Base-by-base conservation (phyloP, 2,329 filamentous ascomycete species). In the Metarhizium guizhouense region DNA sequence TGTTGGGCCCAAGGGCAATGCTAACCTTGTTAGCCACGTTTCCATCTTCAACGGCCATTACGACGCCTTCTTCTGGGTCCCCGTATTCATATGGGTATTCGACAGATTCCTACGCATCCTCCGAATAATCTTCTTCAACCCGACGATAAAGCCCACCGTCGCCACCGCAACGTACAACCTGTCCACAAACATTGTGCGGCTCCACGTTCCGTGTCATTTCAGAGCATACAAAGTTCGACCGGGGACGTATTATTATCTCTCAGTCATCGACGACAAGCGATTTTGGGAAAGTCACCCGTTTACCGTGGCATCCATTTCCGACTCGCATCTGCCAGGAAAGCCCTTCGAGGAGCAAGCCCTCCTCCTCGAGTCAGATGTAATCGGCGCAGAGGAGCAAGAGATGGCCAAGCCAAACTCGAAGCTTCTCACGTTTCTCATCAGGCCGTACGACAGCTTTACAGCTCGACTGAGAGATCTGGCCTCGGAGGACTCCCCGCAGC, bases 251-350 rank as follows among this genome's bases (percentile, higher is more conserved):
- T 78, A 75, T 59, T 78, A 76, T 54, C 59, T 79, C 1, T 72
- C 74, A 51, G 64, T 75, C 6, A 67, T 78, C 4, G 67, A 72
- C 51, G 69, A 68, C 25, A 55, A 64, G 13, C 62, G 67, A 1
- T 70, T 70, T 53, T 79, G 76, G 77, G 75, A 79, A 56, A 77
- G 73, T 56, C 77, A 79, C 48, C 77, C 77, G 0, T 79, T 79
- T 53, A 78, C 76, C 0, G 70, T 78, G 11, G 73, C 73, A 1
- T 65, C 64, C 8, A 60, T 69, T 2, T 47, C 55, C 3, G 60
- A 64, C 38, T 53, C 60, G 30, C 55, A 54, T 1, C 30, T 62
- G 10, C 52, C 40, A 0, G 48, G 16, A 3, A 54, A 68, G 20
- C 53, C 63, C 0, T 56, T 66, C 0, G 63, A 61, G 8, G 72